These are phyloP conservation scores for Pharus latifolius DNA, from an alignment of 176 grass and related monocot species.

Conservation along the genomic window DNA sequence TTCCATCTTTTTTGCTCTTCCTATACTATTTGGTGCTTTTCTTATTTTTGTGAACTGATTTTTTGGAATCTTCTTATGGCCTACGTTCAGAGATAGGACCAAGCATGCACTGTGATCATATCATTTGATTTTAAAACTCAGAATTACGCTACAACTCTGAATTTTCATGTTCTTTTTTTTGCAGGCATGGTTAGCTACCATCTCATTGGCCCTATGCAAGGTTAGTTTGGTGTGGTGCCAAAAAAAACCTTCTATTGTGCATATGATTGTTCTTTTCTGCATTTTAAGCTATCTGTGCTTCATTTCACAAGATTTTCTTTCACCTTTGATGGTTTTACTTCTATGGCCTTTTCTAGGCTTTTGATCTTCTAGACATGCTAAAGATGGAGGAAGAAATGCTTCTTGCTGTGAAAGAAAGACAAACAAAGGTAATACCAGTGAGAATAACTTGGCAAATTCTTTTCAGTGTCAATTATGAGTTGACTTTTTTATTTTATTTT, in stretches of 20 bases:
- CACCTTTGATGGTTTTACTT: not conserved
- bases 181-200: slow-evolving; percentile 66
- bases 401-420: slow-evolving; percentile 61
- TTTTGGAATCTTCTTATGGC: not conserved
- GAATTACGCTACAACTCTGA: not conserved
- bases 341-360: slow-evolving; percentile 26
- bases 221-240: slow-evolving; percentile 30
- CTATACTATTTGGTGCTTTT: not conserved
- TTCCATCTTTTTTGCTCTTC: not conserved
- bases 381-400: slow-evolving; percentile 91
- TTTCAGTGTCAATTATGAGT: not conserved
- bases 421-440: slow-evolving; percentile 42
- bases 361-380: slow-evolving; percentile 92
- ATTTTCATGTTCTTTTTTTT: slow-evolving; percentile 8
- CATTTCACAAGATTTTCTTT: not conserved
- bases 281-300: not conserved
- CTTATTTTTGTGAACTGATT: not conserved
- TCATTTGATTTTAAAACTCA: not conserved
- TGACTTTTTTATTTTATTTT: too few species aligned
- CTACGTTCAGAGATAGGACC: too few species aligned
- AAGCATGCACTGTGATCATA: not conserved
- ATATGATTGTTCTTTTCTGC: not conserved
- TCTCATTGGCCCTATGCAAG: slow-evolving; percentile 71
- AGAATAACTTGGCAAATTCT: not conserved
- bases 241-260: not conserved